These are phyloP conservation scores for Closterium sp. DNA, from an alignment of 139 green algal genomes.

Conservation along the genomic window DNA sequence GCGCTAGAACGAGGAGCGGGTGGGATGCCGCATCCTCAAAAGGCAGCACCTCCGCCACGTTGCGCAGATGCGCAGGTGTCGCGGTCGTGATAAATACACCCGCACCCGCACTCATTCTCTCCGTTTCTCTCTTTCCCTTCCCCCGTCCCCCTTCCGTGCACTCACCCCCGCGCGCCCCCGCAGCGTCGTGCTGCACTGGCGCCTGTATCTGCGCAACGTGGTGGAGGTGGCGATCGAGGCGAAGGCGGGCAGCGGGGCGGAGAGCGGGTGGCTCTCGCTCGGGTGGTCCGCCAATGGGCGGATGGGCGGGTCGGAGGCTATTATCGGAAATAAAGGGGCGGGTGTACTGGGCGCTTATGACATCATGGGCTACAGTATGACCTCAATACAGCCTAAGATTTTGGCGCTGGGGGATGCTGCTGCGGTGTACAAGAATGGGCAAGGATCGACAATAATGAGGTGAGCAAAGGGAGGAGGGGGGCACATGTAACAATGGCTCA, in stretches of 20 bases:
- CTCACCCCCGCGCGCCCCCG: too few species aligned
- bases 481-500: too few species aligned
- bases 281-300: neutral
- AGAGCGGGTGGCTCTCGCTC: neutral
- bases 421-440: neutral
- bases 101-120: too few species aligned
- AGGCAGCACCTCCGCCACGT: too few species aligned
- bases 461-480: neutral
- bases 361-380: neutral
- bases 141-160: too few species aligned
- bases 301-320: neutral
- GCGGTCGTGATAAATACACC: too few species aligned
- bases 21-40: too few species aligned
- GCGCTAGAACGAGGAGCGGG: too few species aligned
- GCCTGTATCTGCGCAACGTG: neutral
- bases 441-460: neutral
- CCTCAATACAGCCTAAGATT: neutral
- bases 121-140: too few species aligned
- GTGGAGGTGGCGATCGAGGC: neutral
- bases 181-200: neutral
- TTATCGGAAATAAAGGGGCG: neutral
- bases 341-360: neutral
- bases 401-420: neutral
- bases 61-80: too few species aligned
- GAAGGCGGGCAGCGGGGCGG: neutral